phyloP scores from a whole-genome alignment of 1,284 basidiomycete genomes.

The Sanghuangporus sanghuang region DNA sequence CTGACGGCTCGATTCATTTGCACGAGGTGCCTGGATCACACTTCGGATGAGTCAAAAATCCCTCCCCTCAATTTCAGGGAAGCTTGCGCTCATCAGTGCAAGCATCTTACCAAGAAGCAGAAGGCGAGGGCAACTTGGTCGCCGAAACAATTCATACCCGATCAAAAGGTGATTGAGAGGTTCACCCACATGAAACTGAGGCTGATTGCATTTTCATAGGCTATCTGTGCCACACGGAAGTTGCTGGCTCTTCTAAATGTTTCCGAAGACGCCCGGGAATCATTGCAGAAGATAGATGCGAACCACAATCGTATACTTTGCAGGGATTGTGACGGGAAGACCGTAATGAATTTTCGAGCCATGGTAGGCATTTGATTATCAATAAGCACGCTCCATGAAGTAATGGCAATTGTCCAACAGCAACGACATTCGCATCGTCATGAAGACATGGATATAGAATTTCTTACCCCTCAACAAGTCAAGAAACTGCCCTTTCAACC shows the following conservation, averaged over 20 bases:
- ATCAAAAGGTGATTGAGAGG: constrained; percentile 42
- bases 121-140: constrained; percentile 38
- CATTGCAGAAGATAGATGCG: constrained; percentile 22
- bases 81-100: constrained; percentile 55
- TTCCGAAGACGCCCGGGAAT: constrained; percentile 29
- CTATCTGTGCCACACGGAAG: constrained; percentile 34
- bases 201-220: constrained; percentile 29
- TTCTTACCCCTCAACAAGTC: constrained; percentile 28
- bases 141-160: constrained; percentile 45
- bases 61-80: constrained; percentile 48
- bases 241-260: constrained; percentile 31
- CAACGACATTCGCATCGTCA: constrained; percentile 60
- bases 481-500: constrained; percentile 21
- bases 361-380: constrained; percentile 34
- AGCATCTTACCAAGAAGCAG: constrained; percentile 25
- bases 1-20: constrained; percentile 57
- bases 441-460: constrained; percentile 40
- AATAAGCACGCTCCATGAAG: not conserved
- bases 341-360: constrained; percentile 45
- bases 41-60: constrained; percentile 30
- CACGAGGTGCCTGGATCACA: constrained; percentile 38
- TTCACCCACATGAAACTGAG: constrained; percentile 17
- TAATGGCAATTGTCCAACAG: constrained; percentile 28
- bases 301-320: constrained; percentile 40
- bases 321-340: constrained; percentile 42